Base-by-base conservation (phyloP, 805 yeast genomes). In the Suhomyces faveliae region DNA sequence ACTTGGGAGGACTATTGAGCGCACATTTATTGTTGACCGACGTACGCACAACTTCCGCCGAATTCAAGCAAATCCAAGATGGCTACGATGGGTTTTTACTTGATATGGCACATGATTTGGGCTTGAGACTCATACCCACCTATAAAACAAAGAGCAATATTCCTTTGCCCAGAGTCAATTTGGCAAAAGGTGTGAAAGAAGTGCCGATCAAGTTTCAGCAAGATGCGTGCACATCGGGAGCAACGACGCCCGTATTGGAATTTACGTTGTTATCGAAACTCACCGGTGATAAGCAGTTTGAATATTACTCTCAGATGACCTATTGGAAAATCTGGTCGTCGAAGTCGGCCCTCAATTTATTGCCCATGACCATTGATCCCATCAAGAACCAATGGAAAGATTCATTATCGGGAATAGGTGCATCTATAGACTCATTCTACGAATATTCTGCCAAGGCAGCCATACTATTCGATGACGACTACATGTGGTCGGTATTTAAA, bases 171-270 rank as follows among this genome's bases (percentile, higher is more conserved):
- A 68, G 97, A 51, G 79, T 89, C 7, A 89, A 91, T 60, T 62
- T 91, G 20, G 67, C 67, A 13, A 56, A 68, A 19, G 92, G 91
- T 0, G 69, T 79, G 1, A 57, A 45, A 46, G 65, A 29, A 45
- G 68, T 83, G 0, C 81, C 86, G 0, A 50, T 63, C 5, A 58
- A 61, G 1, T 51, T 80, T 4, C 76, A 79, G 43, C 54, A 70
- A 10, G 95, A 88, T 51, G 90, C 90, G 5, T 90, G 96, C 61
- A 79, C 90, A 0, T 86, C 97, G 0, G 97, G 97, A 2, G 92
- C 91, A 13, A 85, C 90, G 0, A 82, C 91, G 1, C 87, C 96
- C 2, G 76, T 89, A 51, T 70, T 91, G 33, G 98, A 91, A 65
- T 80, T 92, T 61, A 79, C 91, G 0, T 65, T 91, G 33, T 69